Conservation (phyloP, 768 basidiomycete genomes). For the Solioccasus polychromus region DNA sequence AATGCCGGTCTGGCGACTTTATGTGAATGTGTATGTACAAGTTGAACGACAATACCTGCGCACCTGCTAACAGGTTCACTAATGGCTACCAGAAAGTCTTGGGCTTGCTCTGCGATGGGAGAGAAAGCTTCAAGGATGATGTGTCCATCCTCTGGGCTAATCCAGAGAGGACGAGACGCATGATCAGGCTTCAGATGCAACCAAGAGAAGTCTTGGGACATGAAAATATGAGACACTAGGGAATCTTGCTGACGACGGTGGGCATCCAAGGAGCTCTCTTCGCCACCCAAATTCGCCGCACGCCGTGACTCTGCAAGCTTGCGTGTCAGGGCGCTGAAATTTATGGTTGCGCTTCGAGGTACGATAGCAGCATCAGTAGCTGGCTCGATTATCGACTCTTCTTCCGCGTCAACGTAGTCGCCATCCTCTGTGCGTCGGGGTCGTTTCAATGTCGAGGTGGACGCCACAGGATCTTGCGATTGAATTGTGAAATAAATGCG, state of each 20-base stretch:
- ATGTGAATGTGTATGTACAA: constrained; percentile 27
- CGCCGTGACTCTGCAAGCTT: constrained; percentile 68
- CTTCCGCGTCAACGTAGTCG: constrained; percentile 59
- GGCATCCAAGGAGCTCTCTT: constrained; percentile 53
- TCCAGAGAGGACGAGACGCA: constrained; percentile 91
- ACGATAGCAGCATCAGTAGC: constrained; percentile 43
- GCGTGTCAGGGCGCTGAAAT: constrained; percentile 79
- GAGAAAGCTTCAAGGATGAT: constrained; percentile 98
- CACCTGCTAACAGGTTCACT: constrained; percentile 98
- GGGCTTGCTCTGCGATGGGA: constrained; percentile 95
- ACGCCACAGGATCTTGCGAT: constrained; percentile 19
- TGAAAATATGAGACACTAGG: constrained; percentile 79
- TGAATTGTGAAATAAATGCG: constrained; percentile 1
- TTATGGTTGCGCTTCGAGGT: constrained; percentile 77
- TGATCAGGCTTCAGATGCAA: constrained; percentile 90
- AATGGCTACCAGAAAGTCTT: constrained; percentile 97
- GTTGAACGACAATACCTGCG: constrained; percentile 32
- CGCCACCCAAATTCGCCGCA: constrained; percentile 34
- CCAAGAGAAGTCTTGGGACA: constrained; percentile 83
- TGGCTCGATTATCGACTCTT: constrained; percentile 44
- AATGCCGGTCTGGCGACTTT: constrained; percentile 73
- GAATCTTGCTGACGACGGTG: constrained; percentile 74
- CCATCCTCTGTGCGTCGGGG: constrained; percentile 46
- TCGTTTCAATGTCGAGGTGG: constrained; percentile 36
- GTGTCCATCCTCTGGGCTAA: constrained; percentile 85